Evolutionary conservation across 2,329 filamentous ascomycete species (phyloP), one percentile per base, ranked within the genome.

Genomic region (Podosphaera xanthii): DNA sequence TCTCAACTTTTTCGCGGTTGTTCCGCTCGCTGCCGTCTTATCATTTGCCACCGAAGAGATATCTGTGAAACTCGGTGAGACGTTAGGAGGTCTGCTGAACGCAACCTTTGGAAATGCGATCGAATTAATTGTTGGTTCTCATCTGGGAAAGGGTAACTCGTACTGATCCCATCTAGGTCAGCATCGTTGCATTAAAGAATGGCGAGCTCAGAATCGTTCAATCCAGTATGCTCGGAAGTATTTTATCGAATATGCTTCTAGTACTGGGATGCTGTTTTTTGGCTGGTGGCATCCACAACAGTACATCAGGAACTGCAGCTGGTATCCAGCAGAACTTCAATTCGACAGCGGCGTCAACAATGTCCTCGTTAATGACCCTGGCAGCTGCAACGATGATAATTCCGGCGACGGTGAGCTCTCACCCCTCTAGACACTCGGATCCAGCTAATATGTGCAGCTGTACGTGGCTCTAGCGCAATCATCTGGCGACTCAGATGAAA

Each of bases 161-260:
- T 33, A 62, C 59, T 33, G 38, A 54, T 40, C 4, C 9, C 8
- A 14, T 30, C 10, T 61, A 91, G 86, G 87, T 94, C 69, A 94
- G 87, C 70, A 91, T 97, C 65, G 85, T 97, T 63, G 92, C 92
- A 22, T 78, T 98, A 53, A 81, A 76, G 64, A 82, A 92, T 65
- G 81, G 82, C 63, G 86, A 97, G 72, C 94, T 96, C 68, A 83
- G 91, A 66, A 90, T 97, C 64, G 91, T 97, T n/a, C 92, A 97
- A 73, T 86, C 91, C 30, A 94, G 88, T 63, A 97, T 97, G 90
- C 82, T 97, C 40, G 91, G 92, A 55, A 94, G 87, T 67, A 94
- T 97, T 65, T 76, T 97, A 46, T 96, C 91, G 64, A 97, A 97
- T 71, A 83, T 96, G 63, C 78, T 97, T 6, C 80, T 97, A 31